Percentiles rank a stretch among this genome's conserved stretches.
Conservation (phyloP, 768 basidiomycete species). For the Phlebiopsis flavidoalba region DNA sequence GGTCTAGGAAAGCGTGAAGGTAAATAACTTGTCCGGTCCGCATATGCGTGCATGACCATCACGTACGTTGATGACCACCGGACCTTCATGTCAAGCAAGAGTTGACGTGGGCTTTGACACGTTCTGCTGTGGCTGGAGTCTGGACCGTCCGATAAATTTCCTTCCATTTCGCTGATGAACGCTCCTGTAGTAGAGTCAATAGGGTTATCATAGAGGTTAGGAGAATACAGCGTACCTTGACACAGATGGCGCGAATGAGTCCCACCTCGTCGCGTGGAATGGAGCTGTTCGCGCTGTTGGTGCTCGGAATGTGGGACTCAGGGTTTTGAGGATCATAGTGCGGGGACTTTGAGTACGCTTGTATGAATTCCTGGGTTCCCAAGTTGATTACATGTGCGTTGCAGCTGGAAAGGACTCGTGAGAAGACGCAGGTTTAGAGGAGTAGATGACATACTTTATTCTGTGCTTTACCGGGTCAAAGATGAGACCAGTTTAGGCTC, state of each 20-base stretch:
- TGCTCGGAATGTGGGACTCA: constrained; percentile 5
- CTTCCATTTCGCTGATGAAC: constrained; percentile 25
- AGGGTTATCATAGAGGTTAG: background rate
- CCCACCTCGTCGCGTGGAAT: constrained; percentile 21
- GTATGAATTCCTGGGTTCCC: constrained; percentile 25
- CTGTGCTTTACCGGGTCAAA: constrained; percentile 8
- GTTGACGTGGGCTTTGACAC: constrained; percentile 4
- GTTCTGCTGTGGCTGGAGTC: background rate
- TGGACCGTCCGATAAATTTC: constrained; percentile 19
- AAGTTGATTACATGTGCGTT: constrained; percentile 32
- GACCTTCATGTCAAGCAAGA: constrained; percentile 27
- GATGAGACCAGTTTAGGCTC: background rate
- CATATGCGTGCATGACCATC: constrained; percentile 22
- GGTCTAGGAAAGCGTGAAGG: constrained; percentile 16
- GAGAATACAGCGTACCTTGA: constrained; percentile 18
- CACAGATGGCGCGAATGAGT: constrained; percentile 20
- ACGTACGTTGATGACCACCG: constrained; percentile 29
- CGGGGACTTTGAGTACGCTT: constrained; percentile 18
- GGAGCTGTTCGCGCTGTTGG: background rate
- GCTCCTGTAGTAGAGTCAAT: constrained; percentile 15
- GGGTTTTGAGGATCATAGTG: constrained; percentile 22
- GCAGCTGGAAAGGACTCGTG: constrained; percentile 21
- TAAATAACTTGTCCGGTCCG: constrained; percentile 12
- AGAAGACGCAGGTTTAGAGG: background rate
- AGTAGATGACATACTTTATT: constrained; percentile 11